Evolutionary conservation across 2,329 filamentous ascomycete species (phyloP).

Genomic region (Tympanopsis confertula): DNA sequence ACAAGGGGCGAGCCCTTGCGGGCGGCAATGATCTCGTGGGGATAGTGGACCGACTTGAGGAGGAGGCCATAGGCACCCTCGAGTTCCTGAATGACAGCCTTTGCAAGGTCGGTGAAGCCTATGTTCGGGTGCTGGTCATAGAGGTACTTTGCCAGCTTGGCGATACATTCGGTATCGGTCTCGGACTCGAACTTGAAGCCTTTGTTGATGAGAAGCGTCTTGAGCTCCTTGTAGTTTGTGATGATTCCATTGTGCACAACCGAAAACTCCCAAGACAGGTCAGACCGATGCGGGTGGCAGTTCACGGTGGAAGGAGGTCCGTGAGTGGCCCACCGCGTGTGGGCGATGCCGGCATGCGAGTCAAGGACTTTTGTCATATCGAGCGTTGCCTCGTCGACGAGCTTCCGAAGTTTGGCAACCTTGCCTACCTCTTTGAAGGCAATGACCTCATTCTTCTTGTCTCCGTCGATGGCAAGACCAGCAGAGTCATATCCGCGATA

Average conservation of each 20-base stretch:
- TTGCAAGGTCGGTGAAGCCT: slow-evolving; percentile 90
- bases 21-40: slow-evolving; percentile 92
- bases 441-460: slow-evolving; percentile 96
- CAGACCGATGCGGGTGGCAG: slow-evolving; percentile 98
- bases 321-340: slow-evolving; percentile 98
- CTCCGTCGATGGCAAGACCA: slow-evolving; percentile 86
- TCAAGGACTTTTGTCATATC: slow-evolving; percentile 90
- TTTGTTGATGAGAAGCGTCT: slow-evolving; percentile 83
- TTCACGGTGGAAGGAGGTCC: slow-evolving; percentile 85
- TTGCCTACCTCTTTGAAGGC: slow-evolving; percentile 99
- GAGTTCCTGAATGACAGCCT: slow-evolving; percentile 96
- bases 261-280: slow-evolving; percentile 88
- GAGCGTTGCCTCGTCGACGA: slow-evolving; percentile 73
- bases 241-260: slow-evolving; percentile 99
- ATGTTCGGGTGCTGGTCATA: slow-evolving; percentile 89
- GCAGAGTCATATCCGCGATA: slow-evolving; percentile 98
- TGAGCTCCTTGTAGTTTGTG: slow-evolving; percentile 99
- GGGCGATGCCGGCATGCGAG: slow-evolving; percentile 95
- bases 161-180: slow-evolving; percentile 98
- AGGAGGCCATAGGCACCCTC: slow-evolving; percentile 95
- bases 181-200: slow-evolving; percentile 98
- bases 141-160: slow-evolving; percentile 96
- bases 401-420: slow-evolving; percentile 88
- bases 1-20: slow-evolving; percentile 97
- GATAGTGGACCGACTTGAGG: slow-evolving; percentile 97